phyloP scores from a whole-genome alignment of 176 grass and related monocot species.

The Eleusine indica region DNA sequence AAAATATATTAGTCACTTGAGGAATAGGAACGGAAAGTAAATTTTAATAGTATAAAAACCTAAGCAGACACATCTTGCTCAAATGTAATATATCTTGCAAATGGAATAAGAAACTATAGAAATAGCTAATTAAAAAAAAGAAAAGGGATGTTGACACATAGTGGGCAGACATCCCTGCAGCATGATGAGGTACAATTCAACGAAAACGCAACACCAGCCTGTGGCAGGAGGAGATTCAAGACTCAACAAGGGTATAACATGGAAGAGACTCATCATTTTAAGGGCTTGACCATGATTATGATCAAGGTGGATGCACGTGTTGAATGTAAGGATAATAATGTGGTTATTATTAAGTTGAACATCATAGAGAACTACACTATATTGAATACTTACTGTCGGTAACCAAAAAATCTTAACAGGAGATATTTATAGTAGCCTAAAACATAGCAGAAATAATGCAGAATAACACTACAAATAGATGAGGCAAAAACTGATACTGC shows the following conservation, averaged over 20 bases:
- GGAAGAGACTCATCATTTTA: neutral
- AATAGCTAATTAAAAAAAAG: constrained; percentile 15
- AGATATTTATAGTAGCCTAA: constrained; percentile 9
- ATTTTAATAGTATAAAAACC: constrained; percentile 6
- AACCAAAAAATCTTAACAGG: constrained; percentile 2
- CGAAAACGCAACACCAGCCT: neutral
- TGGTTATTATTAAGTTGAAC: too few relatives aligned
- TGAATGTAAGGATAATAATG: neutral
- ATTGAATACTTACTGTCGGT: constrained; percentile 1
- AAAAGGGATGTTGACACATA: neutral
- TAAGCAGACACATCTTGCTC: neutral
- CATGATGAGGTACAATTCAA: neutral
- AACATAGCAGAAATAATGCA: constrained; percentile 28
- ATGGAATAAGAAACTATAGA: constrained; percentile 9
- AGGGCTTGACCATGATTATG: neutral
- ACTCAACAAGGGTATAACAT: neutral
- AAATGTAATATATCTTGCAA: constrained; percentile 18
- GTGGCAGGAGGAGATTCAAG: neutral
- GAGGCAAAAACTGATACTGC: neutral
- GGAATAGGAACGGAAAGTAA: constrained; percentile 5
- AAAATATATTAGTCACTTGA: constrained; percentile 24
- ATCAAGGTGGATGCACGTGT: constrained; percentile 2
- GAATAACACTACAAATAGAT: constrained; percentile 22
- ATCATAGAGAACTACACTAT: neutral
- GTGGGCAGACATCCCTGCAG: neutral